Conservation (phyloP, 371 early-diverging fungal species). For the Circinella minor region DNA sequence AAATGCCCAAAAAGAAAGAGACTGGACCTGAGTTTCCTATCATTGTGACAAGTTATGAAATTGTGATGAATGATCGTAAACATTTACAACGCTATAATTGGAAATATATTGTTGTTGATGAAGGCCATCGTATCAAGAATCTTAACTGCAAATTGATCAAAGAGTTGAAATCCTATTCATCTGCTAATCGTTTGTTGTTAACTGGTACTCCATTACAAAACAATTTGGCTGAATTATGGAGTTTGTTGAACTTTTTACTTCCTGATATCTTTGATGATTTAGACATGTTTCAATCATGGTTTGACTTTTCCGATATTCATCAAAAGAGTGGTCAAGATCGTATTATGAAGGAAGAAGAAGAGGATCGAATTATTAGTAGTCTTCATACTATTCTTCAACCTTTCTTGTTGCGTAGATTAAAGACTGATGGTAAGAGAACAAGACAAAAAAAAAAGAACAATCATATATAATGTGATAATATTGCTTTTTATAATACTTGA, state of each 20-base stretch:
- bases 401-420: constrained; percentile 93
- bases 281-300: constrained; percentile 85
- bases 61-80: constrained; percentile 85
- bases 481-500: too few relatives aligned
- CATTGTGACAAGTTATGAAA: constrained; percentile 93
- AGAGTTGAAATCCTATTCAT: constrained; percentile 82
- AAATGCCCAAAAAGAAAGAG: constrained; percentile 61
- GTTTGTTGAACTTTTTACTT: constrained; percentile 91
- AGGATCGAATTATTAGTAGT: constrained; percentile 76
- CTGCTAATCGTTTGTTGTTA: constrained; percentile 86
- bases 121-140: constrained; percentile 97
- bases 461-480: too few relatives aligned
- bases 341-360: constrained; percentile 74
- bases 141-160: constrained; percentile 87
- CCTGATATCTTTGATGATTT: constrained; percentile 90
- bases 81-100: constrained; percentile 73
- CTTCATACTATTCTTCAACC: constrained; percentile 92
- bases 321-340: constrained; percentile 70
- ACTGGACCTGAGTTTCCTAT: constrained; percentile 67
- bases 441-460: background rate
- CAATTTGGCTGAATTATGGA: constrained; percentile 93
- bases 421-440: constrained; percentile 78
- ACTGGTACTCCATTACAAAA: constrained; percentile 98
- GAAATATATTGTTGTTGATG: constrained; percentile 94
- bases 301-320: constrained; percentile 81